Evolutionary conservation across 176 grass and related monocot genomes (phyloP).

Genomic region (Zea luxurians): DNA sequence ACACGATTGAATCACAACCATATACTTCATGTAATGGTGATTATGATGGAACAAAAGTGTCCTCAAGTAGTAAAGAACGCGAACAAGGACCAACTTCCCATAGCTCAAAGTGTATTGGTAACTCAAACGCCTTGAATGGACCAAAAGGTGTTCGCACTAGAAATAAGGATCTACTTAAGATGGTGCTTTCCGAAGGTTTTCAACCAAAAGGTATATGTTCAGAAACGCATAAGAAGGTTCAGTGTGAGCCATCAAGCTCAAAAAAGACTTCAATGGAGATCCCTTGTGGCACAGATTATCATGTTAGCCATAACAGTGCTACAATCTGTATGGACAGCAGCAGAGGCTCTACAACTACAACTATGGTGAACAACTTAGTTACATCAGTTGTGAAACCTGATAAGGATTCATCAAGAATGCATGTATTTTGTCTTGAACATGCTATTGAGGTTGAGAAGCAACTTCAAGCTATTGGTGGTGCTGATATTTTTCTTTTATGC

Average conservation of each 20-base stretch:
- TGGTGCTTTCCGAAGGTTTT: constrained; percentile 55
- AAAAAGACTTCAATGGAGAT: constrained; percentile 28
- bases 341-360: constrained; percentile 14
- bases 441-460: constrained; percentile 84
- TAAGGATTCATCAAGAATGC: constrained; percentile 95
- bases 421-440: constrained; percentile 97
- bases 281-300: constrained; percentile 26
- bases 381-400: constrained; percentile 50
- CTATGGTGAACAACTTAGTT: constrained; percentile 31
- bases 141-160: constrained; percentile 46
- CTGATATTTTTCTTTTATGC: constrained; percentile 75
- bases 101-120: constrained; percentile 32
- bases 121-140: constrained; percentile 41
- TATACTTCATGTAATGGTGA: constrained; percentile 35
- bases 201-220: constrained; percentile 43
- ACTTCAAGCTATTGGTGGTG: constrained; percentile 70
- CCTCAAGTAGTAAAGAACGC: constrained; percentile 33
- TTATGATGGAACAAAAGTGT: constrained; percentile 14
- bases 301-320: constrained; percentile 35
- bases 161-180: constrained; percentile 58
- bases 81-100: constrained; percentile 39
- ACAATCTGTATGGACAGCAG: constrained; percentile 29
- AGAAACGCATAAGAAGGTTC: constrained; percentile 46
- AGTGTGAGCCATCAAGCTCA: constrained; percentile 45
- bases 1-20: constrained; percentile 25